Base-by-base conservation (phyloP, 805 yeast species). In the Myxozyma mucilagina region DNA sequence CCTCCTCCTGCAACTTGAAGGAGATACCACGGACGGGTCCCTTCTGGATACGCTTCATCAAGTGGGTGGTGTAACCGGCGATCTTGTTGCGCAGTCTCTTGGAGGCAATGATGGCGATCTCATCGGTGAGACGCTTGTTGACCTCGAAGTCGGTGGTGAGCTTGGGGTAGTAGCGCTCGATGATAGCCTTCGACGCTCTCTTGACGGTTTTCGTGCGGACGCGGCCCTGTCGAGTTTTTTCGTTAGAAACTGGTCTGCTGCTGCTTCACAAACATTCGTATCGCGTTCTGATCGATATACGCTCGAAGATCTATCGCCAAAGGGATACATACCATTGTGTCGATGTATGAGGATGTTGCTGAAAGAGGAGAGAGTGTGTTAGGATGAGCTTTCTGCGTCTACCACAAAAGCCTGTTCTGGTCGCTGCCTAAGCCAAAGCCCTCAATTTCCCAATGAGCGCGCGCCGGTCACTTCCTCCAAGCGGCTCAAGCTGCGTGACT, bases 11-110 rank as follows among this genome's bases (percentile, higher is more conserved):
- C 79, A 94, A 90, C 83, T 96, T 96, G 97, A 94, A 94, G 75
- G 99, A 94, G 75, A 94, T 96, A 85, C 99, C 99, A 87, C 98
- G 92, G 76, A 94, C 99, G 85, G 99, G 99, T 80, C 99, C 99
- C 87, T 93, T 94, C 84, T 96, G 98, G 79, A 94, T 94, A 86
- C 99, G 92, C 87, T 90, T 94, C 99, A 94, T 96, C 82, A 94
- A 87, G 83, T 94, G 99, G 78, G 99, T 94, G 82, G 99, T 94
- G 97, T 93, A 94, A 81, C 99, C 99, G 80, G 99, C 99, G 77
- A 94, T 96, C 90, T 94, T 94, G 94, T 94, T 94, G 87, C 99
- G 94, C 82, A 94, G 89, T 84, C 99, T 90, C 89, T 94, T 94
- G 77, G 99, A 90, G 82, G 93, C 97, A 79, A 94, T 96, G 81